These are phyloP conservation scores for Venturiaceae sp. DNA, from an alignment of 2,329 filamentous ascomycete species.

Conservation along the genomic window DNA sequence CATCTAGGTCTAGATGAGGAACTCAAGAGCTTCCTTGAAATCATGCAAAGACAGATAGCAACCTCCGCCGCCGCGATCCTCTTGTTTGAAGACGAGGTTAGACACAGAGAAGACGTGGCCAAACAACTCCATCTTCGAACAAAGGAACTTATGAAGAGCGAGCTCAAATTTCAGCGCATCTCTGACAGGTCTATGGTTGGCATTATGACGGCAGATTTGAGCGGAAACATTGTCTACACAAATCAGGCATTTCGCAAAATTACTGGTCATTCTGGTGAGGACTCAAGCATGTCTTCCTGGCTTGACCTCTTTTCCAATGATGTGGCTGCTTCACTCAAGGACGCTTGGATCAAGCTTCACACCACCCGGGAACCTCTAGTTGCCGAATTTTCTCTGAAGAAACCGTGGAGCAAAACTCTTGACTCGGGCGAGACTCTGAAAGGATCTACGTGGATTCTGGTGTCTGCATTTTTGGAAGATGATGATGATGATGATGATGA, in stretches of 20 bases:
- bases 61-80: not conserved
- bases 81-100: not conserved
- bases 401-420: not conserved
- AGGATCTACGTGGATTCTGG: not conserved
- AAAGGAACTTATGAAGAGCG: not conserved
- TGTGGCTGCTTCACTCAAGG: not conserved
- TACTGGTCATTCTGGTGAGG: not conserved
- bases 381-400: not conserved
- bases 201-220: not conserved
- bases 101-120: not conserved
- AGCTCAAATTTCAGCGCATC: not conserved
- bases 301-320: not conserved
- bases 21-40: not conserved
- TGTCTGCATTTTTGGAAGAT: not conserved
- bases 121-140: not conserved
- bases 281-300: not conserved
- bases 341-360: not conserved
- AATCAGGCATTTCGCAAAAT: not conserved
- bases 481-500: conserved; percentile 4
- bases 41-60: not conserved
- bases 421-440: not conserved
- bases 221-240: not conserved
- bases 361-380: not conserved
- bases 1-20: not conserved
- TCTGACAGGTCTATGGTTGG: not conserved